Evolutionary conservation across 2,329 filamentous ascomycete genomes (phyloP), one percentile per base, ranked within the genome.

Genomic region (Aspergillus sp.): DNA sequence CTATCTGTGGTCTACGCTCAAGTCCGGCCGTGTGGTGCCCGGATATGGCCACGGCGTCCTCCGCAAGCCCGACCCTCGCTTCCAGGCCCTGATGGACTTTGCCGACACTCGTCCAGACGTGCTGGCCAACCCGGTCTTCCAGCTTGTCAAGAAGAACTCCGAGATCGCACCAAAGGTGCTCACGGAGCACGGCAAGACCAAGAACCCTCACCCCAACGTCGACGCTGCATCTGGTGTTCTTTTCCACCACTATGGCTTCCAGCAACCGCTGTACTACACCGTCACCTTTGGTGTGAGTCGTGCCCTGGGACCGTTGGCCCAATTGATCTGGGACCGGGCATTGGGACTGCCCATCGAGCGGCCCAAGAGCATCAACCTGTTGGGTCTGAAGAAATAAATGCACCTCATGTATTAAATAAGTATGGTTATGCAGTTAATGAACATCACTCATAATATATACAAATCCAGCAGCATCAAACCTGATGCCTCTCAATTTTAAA

Each of bases 191-290:
- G 93, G 93, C 70, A 97, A 96, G 84, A 95, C 90, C 58, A 95
- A 95, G 80, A 95, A 95, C 75, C 90, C 93, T 2, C 95, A 91
- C 73, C 93, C 93, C 55, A 98, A 98, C 68, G 93, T 98, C 53
- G 93, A 98, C 71, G 90, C 86, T 43, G 85, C 83, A 54, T 95
- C 90, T 0, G 93, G 93, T 55, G 90, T 97, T 5, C 79, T 98
- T 43, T 97, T 98, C 82, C 85, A 97, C 73, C 90, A 97, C 76
- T 98, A 95, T 68, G 93, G 91, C 49, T 95, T 98, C 83, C 86
- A 88, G 68, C 89, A 97, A 76, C 95, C 91, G 0, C 79, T 97
- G 9, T 98, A 97, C 78, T 98, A 97, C 75, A 85, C 82, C 13
- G 82, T 81, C 7, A 83, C 81, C 5, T 85, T 85, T 59, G 82